Percentiles rank a stretch among this genome's conserved stretches.
phyloP scores from a whole-genome alignment of 768 basidiomycete genomes.

The Pholiota conissans region DNA sequence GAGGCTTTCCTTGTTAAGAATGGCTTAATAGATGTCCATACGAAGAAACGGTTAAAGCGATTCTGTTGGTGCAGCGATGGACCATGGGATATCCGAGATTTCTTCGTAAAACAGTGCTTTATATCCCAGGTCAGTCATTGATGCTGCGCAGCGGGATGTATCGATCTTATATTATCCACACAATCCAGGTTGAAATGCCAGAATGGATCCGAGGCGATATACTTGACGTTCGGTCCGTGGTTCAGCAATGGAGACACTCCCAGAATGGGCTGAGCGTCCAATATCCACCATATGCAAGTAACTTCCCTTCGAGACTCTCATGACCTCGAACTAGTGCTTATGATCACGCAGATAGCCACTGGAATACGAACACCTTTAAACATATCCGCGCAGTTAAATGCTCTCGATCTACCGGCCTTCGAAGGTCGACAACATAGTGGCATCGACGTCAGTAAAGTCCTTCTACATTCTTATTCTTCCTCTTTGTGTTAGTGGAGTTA shows the following conservation, averaged over 20 bases:
- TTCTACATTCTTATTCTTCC: slow-evolving; percentile 12
- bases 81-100: slow-evolving; percentile 81
- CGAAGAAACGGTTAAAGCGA: slow-evolving; percentile 54
- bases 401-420: slow-evolving; percentile 74
- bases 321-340: neutral
- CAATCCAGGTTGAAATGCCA: slow-evolving; percentile 60
- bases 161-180: slow-evolving; percentile 1
- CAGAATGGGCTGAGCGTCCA: slow-evolving; percentile 14
- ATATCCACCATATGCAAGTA: slow-evolving; percentile 2
- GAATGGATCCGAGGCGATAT: slow-evolving; percentile 73
- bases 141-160: slow-evolving; percentile 6
- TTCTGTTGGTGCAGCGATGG: slow-evolving; percentile 88
- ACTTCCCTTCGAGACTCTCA: neutral
- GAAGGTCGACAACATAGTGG: slow-evolving; percentile 86
- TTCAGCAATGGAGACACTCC: slow-evolving; percentile 45
- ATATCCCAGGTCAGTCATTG: slow-evolving; percentile 64
- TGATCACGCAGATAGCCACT: slow-evolving; percentile 21
- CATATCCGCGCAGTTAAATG: slow-evolving; percentile 71
- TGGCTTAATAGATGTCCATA: slow-evolving; percentile 62
- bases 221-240: slow-evolving; percentile 69
- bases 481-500: slow-evolving; percentile 14
- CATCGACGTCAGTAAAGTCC: slow-evolving; percentile 70
- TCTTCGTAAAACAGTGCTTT: slow-evolving; percentile 87
- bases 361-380: slow-evolving; percentile 48
- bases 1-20: slow-evolving; percentile 69